These are phyloP conservation scores for Plasmodium vivax DNA, from an alignment of 169 alveolate species.

Conservation along the genomic window DNA sequence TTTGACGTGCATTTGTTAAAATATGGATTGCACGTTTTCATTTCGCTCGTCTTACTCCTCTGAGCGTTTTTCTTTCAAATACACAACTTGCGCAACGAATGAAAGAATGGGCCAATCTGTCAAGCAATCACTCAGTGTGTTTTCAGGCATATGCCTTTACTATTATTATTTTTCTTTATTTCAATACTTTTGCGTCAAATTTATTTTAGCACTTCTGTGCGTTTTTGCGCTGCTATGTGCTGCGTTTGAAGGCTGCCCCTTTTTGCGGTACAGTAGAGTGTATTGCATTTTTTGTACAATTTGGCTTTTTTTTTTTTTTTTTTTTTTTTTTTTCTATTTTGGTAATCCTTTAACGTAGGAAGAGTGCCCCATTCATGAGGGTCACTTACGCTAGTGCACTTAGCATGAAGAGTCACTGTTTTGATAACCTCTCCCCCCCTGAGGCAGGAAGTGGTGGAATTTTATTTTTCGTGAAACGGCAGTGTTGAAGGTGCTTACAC, in stretches of 20 bases:
- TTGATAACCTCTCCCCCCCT: not conserved
- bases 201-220: not conserved
- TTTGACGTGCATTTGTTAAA: not conserved
- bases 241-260: not conserved
- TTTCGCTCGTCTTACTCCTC: not conserved
- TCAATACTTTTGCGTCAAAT: not conserved
- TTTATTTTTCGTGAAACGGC: not conserved
- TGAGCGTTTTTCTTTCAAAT: not conserved
- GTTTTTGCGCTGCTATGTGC: not conserved
- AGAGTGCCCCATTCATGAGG: not conserved
- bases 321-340: too few species aligned
- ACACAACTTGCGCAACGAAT: not conserved
- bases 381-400: not conserved
- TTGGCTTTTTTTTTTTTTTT: not conserved
- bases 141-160: not conserved
- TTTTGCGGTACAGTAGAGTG: not conserved
- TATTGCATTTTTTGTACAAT: not conserved
- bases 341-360: not conserved
- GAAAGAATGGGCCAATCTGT: not conserved
- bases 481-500: not conserved
- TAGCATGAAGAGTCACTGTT: not conserved
- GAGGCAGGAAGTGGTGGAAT: not conserved
- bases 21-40: not conserved
- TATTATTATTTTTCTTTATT: not conserved
- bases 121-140: not conserved